A percentile compares a stretch with the other conserved stretches of the same genome.
Conservation (phyloP, 345 rosid genomes). For the Capsella bursapastoris region DNA sequence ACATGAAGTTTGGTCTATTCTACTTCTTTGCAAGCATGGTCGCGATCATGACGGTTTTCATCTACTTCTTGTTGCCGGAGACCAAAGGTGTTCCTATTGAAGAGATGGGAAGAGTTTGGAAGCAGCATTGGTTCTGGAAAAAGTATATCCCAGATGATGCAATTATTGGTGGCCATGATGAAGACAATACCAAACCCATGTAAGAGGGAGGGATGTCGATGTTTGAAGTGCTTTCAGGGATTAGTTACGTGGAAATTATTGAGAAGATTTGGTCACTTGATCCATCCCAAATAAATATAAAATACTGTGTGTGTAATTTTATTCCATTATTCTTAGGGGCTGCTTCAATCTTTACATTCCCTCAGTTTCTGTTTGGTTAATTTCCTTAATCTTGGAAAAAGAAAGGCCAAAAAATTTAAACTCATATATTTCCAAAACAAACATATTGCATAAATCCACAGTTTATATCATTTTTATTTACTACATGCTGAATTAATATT, state of each 20-base stretch:
- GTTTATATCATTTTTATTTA: no score
- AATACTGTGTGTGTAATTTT: no score
- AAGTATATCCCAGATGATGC: constrained; percentile 36
- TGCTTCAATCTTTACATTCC: no score
- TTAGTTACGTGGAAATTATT: background rate
- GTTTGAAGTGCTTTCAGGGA: background rate
- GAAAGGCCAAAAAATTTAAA: background rate
- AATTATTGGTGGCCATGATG: constrained; percentile 18
- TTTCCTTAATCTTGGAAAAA: background rate
- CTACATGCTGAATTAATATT: no score
- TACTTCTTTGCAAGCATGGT: constrained; percentile 66
- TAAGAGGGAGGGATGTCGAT: background rate
- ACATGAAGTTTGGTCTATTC: constrained; percentile 66
- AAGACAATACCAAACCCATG: background rate
- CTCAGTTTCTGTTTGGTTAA: background rate
- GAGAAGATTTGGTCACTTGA: background rate
- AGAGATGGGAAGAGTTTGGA: constrained; percentile 66
- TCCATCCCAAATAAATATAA: background rate
- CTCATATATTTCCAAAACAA: no score
- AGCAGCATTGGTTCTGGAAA: constrained; percentile 63
- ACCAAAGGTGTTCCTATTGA: constrained; percentile 65
- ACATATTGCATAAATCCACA: background rate
- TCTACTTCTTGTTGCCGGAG: constrained; percentile 62
- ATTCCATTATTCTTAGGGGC: no score
- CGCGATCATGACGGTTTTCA: constrained; percentile 58